Conservation (phyloP, 805 yeast genomes). For the Cyberlindnera subsufficiens region DNA sequence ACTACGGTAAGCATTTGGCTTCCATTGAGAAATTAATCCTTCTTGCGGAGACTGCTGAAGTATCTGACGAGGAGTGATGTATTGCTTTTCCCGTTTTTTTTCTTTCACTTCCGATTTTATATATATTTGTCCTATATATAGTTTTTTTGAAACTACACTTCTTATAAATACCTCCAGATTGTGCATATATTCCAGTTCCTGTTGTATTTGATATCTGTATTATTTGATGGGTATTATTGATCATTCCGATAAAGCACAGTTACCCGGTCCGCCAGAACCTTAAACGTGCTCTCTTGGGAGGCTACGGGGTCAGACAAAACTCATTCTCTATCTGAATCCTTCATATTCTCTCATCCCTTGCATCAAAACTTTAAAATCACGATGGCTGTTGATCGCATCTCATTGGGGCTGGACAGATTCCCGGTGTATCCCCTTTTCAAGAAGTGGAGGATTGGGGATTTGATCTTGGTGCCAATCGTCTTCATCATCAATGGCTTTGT, state of each 20-base stretch:
- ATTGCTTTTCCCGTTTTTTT: background rate
- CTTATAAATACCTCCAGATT: background rate
- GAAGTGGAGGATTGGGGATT: slow-evolving; percentile 37
- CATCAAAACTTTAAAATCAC: background rate
- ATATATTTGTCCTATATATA: background rate
- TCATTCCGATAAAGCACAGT: no score
- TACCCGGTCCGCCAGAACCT: no score
- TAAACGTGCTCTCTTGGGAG: no score
- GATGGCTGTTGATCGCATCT: slow-evolving; percentile 24
- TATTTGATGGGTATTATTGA: no score
- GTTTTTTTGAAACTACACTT: background rate
- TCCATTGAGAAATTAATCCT: slow-evolving; percentile 57
- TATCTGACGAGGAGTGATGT: slow-evolving; percentile 17
- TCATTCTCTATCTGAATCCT: no score
- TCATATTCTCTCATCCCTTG: background rate
- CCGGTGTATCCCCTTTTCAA: slow-evolving; percentile 16
- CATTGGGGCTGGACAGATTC: slow-evolving; percentile 22
- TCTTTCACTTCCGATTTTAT: background rate
- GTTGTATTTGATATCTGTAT: no score
- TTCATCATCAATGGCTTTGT: slow-evolving; percentile 28
- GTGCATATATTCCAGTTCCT: no score
- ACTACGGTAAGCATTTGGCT: slow-evolving; percentile 78
- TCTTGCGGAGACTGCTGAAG: slow-evolving; percentile 21
- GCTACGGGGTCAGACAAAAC: no score
- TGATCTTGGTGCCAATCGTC: slow-evolving; percentile 25